Evolutionary conservation across 139 green algal species (phyloP), one percentile per base, ranked within the genome.

Genomic region (Limnomonas spitsbergensis): DNA sequence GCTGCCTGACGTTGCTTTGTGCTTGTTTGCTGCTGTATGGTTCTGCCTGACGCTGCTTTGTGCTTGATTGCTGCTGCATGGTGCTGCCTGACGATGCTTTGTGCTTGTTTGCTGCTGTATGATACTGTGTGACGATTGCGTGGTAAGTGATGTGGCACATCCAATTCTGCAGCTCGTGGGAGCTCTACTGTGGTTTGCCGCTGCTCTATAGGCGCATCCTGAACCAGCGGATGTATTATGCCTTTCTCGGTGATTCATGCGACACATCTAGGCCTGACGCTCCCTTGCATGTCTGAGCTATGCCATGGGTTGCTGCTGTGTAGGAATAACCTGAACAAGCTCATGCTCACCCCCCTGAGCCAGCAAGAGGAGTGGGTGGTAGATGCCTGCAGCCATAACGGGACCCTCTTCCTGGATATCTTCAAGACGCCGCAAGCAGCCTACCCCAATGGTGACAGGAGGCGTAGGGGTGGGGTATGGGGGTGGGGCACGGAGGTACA

Each of bases 301-400:
- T 29, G 20, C 47, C 47, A 61, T 61, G 47, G 14, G 20, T 61
- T 61, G 14, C 14, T 61, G 20, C 14, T 20, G 47, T 61, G 20
- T 61, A 69, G 73, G 31, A 80, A 80, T 53, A 80, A 80, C 53
- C 56, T 80, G 4, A 80, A 80, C 56, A 80, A 80, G 75, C 34
- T 80, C 2, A 24, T 4, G 29, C 2, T 56, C 26, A 80, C 75
- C 4, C 75, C n/a, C 27, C 36, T 73, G 54, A 38, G 4, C 24
- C 29, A 14, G 2, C 4, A 3, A n/a, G 53, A 73, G 26, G 75
- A 20, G 2, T 80, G 75, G 75, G 75, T n/a, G 3, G 31, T 80
- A 2, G 75, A 80, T 61, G 75, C 75, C 3, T 69, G 42, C 52
- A n/a, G 69, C 3, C 47, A 47, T 42, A 66, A 77, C 31, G 68